phyloP scores from a whole-genome alignment of 768 basidiomycete genomes.

The Tylopilus rubrobrunneus region DNA sequence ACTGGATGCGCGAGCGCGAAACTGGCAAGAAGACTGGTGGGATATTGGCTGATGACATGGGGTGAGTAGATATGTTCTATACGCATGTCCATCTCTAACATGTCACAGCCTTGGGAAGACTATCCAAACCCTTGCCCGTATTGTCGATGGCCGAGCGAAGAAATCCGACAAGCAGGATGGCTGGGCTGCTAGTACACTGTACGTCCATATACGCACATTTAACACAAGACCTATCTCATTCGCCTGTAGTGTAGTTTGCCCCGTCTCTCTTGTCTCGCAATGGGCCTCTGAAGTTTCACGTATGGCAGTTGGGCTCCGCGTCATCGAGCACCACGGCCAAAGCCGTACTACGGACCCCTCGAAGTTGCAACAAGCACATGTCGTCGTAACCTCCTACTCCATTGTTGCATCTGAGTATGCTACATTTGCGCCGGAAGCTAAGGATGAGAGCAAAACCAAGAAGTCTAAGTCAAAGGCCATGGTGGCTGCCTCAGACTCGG shows the following conservation, averaged over 20 bases:
- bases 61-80: slow-evolving; percentile 39
- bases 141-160: slow-evolving; percentile 74
- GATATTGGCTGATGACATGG: slow-evolving; percentile 91
- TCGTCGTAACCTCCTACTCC: slow-evolving; percentile 87
- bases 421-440: slow-evolving; percentile 44
- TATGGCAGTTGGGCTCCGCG: slow-evolving; percentile 61
- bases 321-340: slow-evolving; percentile 82
- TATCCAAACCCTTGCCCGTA: slow-evolving; percentile 83
- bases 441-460: slow-evolving; percentile 52
- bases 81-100: slow-evolving; percentile 3
- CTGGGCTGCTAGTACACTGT: slow-evolving; percentile 72
- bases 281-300: slow-evolving; percentile 86
- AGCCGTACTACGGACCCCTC: slow-evolving; percentile 63
- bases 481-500: slow-evolving; percentile 27
- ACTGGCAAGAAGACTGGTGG: slow-evolving; percentile 76
- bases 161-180: slow-evolving; percentile 69
- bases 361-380: slow-evolving; percentile 50
- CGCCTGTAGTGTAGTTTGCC: slow-evolving; percentile 70
- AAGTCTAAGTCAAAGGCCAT: slow-evolving; percentile 35
- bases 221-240: neutral
- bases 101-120: slow-evolving; percentile 74
- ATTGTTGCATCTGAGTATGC: slow-evolving; percentile 78
- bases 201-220: slow-evolving; percentile 3
- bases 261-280: slow-evolving; percentile 82
- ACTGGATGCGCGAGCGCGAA: slow-evolving; percentile 88